Conservation (phyloP, 1,139 yeast genomes). For the Yamadazyma triangularis region DNA sequence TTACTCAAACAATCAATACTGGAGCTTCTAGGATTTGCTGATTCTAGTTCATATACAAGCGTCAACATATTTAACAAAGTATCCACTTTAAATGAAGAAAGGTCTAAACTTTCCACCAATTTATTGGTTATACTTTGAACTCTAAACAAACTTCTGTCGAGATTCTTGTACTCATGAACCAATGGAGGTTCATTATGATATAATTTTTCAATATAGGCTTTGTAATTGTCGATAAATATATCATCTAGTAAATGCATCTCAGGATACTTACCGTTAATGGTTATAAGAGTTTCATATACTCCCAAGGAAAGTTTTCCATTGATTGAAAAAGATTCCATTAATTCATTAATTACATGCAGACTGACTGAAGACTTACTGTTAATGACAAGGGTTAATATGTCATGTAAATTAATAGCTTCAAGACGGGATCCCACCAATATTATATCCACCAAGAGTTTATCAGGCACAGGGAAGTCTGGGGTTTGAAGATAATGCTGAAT, state of each 20-base stretch:
- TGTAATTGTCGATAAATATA: conserved; percentile 17
- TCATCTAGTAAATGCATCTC: conserved; percentile 13
- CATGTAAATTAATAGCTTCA: conserved; percentile 5
- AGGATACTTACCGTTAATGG: conserved; percentile 4
- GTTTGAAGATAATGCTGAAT: conserved; percentile 10
- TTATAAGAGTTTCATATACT: conserved; percentile 20
- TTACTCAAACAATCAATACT: neutral
- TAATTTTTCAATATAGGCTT: conserved; percentile 25
- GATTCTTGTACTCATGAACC: conserved; percentile 33
- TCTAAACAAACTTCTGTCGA: conserved; percentile 27
- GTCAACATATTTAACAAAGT: conserved; percentile 2
- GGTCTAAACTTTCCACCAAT: conserved; percentile 1
- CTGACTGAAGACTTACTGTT: conserved; percentile 9
- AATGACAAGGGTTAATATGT: conserved; percentile 10
- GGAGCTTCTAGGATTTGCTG: conserved; percentile 1
- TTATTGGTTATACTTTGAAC: conserved; percentile 17
- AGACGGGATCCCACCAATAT: conserved; percentile 17
- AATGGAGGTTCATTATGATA: conserved; percentile 25
- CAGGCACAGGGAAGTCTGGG: conserved; percentile 4
- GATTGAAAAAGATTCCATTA: conserved; percentile 17
- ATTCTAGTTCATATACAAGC: conserved; percentile 4
- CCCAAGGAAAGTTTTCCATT: conserved; percentile 15
- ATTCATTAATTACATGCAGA: conserved; percentile 17
- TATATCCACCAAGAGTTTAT: conserved; percentile 7
- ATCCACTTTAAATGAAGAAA: conserved; percentile 1